Evolutionary conservation across 1,139 yeast genomes (phyloP).

Genomic region (Yamadazyma dushanensis): DNA sequence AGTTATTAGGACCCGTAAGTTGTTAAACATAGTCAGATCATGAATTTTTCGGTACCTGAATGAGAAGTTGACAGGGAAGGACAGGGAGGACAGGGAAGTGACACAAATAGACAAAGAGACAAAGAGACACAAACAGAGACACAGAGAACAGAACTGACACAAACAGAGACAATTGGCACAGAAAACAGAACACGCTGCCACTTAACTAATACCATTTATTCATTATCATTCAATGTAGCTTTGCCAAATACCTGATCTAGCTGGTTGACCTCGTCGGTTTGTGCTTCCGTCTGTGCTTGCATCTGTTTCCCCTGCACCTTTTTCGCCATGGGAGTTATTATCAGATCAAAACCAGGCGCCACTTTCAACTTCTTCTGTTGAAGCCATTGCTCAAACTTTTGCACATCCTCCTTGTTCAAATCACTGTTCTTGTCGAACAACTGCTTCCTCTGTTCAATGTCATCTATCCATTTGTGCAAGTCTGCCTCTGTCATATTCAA

Average conservation of each 20-base stretch:
- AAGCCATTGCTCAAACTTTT: conserved; percentile 35
- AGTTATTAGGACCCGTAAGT: not conserved
- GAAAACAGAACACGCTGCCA: no score
- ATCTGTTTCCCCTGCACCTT: not conserved
- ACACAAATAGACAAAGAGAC: no score
- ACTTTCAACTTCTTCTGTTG: conserved; percentile 30
- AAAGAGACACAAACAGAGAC: no score
- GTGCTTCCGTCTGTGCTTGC: not conserved
- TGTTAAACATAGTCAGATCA: not conserved
- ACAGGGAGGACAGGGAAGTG: no score
- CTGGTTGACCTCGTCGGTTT: conserved; percentile 22
- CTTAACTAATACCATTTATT: no score
- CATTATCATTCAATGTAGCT: not conserved
- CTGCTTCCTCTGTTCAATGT: conserved; percentile 21
- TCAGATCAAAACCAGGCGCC: conserved; percentile 45
- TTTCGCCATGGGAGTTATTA: conserved; percentile 32
- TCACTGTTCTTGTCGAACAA: conserved; percentile 10
- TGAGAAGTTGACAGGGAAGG: conserved; percentile 1
- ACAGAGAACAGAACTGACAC: no score
- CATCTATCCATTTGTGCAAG: conserved; percentile 30
- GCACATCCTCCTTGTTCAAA: conserved; percentile 16
- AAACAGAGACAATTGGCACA: no score
- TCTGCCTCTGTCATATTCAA: conserved; percentile 29
- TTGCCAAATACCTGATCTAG: conserved; percentile 32
- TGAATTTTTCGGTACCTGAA: not conserved